These are phyloP conservation scores for Endoconidiophora laricicola DNA, from an alignment of 2,329 filamentous ascomycete species.

Conservation along the genomic window DNA sequence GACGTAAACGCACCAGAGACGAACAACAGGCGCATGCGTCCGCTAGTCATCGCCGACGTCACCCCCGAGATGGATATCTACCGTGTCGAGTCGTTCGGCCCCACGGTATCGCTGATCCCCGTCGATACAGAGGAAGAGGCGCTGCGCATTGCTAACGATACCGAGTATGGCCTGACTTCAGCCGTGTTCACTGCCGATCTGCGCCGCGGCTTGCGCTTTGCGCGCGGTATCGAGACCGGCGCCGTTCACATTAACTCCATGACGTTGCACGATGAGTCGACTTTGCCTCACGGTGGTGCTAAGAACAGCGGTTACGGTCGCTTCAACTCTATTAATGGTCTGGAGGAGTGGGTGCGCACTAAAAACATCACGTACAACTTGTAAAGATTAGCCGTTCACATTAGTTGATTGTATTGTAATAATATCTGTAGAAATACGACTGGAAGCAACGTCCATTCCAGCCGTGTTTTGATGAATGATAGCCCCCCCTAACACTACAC, in stretches of 20 bases:
- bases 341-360: conserved; percentile 45
- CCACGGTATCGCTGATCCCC: conserved; percentile 49
- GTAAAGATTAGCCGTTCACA: not conserved
- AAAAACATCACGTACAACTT: conserved; percentile 40
- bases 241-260: conserved; percentile 51
- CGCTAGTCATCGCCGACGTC: conserved; percentile 51
- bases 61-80: conserved; percentile 53
- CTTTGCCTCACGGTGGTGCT: conserved; percentile 47
- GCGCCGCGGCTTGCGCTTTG: conserved; percentile 39
- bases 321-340: conserved; percentile 35
- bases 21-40: conserved; percentile 32
- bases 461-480: not conserved
- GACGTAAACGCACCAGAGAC: conserved; percentile 19
- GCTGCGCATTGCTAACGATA: conserved; percentile 60
- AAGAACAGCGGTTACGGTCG: conserved; percentile 49
- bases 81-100: conserved; percentile 60
- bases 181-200: conserved; percentile 60
- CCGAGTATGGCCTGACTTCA: conserved; percentile 57
- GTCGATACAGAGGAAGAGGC: conserved; percentile 58
- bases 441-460: conserved; percentile 6
- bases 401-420: not conserved
- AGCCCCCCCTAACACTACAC: no score
- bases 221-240: conserved; percentile 47
- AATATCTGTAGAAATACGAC: not conserved
- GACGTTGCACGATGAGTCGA: conserved; percentile 47